Percentiles rank a stretch among this genome's conserved stretches.
These are phyloP conservation scores for Fomitiporia mediterranea DNA, from an alignment of 1,284 basidiomycete genomes.

Conservation along the genomic window DNA sequence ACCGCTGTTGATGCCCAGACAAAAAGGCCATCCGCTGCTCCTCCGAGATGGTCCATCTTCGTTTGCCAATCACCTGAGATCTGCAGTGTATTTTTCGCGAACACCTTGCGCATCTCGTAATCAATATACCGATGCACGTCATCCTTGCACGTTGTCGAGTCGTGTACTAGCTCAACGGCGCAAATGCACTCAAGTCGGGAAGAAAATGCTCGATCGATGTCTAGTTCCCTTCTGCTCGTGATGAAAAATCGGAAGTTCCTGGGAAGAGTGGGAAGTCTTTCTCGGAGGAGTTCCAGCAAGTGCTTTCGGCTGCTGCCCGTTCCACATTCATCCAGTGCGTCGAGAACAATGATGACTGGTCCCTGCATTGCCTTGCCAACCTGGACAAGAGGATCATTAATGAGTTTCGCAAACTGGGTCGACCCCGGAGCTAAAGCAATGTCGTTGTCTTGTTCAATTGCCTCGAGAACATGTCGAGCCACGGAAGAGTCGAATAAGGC, in stretches of 20 bases:
- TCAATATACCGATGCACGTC: background rate
- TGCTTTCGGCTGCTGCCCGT: conserved; percentile 25
- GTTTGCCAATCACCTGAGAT: background rate
- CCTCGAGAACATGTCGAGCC: background rate
- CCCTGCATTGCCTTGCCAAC: background rate
- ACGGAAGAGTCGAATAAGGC: conserved; percentile 17
- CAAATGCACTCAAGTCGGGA: background rate
- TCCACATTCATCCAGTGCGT: no score
- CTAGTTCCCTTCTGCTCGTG: no score
- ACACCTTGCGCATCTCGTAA: no score
- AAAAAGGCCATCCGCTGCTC: no score
- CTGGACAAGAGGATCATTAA: background rate
- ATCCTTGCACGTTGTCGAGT: background rate
- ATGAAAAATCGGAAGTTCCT: no score
- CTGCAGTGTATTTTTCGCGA: background rate
- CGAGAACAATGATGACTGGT: conserved; percentile 3
- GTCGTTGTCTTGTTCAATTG: background rate
- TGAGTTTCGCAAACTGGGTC: conserved; percentile 1
- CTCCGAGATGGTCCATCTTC: conserved; percentile 23
- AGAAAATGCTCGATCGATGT: background rate
- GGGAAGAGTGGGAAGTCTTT: background rate
- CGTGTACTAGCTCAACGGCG: background rate
- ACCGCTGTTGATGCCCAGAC: conserved; percentile 29
- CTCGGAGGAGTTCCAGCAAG: conserved; percentile 22
- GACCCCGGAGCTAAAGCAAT: background rate